A percentile compares a stretch with the other conserved stretches of the same genome.
Evolutionary conservation across 225 moss, liverwort and hornwort species (phyloP).

Genomic region (Marchantia paleacea): DNA sequence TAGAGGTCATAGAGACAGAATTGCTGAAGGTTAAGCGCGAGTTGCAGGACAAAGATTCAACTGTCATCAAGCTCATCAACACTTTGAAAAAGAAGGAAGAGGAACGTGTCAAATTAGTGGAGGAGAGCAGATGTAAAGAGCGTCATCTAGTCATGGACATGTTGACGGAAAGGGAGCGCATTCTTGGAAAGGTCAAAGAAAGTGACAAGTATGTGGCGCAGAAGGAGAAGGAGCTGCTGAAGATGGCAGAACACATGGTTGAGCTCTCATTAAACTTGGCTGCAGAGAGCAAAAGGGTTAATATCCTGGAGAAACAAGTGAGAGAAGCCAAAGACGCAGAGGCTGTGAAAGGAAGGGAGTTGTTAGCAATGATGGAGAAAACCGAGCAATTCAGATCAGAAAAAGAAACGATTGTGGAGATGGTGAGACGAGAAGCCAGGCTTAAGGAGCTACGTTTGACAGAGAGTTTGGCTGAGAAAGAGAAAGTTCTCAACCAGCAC

Average conservation of each 20-base stretch:
- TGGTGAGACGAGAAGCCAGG: conserved; percentile 28
- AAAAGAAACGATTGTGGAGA: conserved; percentile 29
- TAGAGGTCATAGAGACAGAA: conserved; percentile 21
- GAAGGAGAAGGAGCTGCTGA: conserved; percentile 35
- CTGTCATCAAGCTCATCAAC: conserved; percentile 21
- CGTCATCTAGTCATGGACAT: conserved; percentile 27
- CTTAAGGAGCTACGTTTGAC: conserved; percentile 26
- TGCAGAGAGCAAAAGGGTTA: conserved; percentile 31
- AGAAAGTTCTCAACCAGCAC: conserved; percentile 4
- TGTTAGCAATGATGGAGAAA: conserved; percentile 32
- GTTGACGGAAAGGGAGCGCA: conserved; percentile 31
- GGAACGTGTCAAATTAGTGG: conserved; percentile 25
- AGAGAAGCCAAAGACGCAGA: conserved; percentile 34
- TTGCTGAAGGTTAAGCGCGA: conserved; percentile 29
- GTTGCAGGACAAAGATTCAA: conserved; percentile 32
- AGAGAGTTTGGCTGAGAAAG: conserved; percentile 19
- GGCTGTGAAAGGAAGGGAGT: conserved; percentile 24
- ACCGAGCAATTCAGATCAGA: conserved; percentile 27
- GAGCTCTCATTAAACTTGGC: conserved; percentile 35
- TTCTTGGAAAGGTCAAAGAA: conserved; percentile 34
- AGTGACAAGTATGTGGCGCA: conserved; percentile 26
- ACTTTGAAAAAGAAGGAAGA: conserved; percentile 40
- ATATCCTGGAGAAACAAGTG: conserved; percentile 34
- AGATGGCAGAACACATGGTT: conserved; percentile 42
- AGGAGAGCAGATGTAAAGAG: conserved; percentile 29